A percentile compares a stretch with the other conserved stretches of the same genome.
These are phyloP conservation scores for Aspergillus persii DNA, from an alignment of 2,329 filamentous ascomycete species.

Conservation along the genomic window DNA sequence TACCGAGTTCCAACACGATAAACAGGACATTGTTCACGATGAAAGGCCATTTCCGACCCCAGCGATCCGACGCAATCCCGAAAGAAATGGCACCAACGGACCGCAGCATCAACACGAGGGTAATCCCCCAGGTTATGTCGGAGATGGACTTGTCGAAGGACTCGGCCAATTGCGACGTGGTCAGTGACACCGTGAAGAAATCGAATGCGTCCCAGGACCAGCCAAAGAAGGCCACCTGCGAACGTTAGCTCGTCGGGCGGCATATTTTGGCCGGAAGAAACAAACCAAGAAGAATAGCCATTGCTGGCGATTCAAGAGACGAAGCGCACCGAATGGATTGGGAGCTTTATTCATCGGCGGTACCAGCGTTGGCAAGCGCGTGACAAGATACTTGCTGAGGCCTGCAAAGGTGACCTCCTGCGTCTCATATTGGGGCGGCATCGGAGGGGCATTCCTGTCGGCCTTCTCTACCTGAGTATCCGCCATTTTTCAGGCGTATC, in stretches of 20 bases:
- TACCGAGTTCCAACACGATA: constrained; percentile 59
- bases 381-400: constrained; percentile 50
- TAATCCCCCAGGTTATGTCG: constrained; percentile 61
- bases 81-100: constrained; percentile 60
- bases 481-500: background rate
- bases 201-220: constrained; percentile 61
- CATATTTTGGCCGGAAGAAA: background rate
- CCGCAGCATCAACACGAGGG: constrained; percentile 59
- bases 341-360: constrained; percentile 55
- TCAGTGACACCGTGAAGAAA: constrained; percentile 62
- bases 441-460: background rate
- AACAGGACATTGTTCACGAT: constrained; percentile 61
- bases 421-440: background rate
- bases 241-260: constrained; percentile 3
- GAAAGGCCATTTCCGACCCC: constrained; percentile 59
- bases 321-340: constrained; percentile 54
- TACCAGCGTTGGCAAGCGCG: constrained; percentile 53
- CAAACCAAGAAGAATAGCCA: constrained; percentile 57
- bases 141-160: constrained; percentile 54
- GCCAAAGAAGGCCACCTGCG: constrained; percentile 42
- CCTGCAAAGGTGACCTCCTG: constrained; percentile 9
- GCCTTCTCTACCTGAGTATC: background rate
- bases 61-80: constrained; percentile 52
- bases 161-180: constrained; percentile 53
- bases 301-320: constrained; percentile 53